phyloP scores from a whole-genome alignment of 495 filamentous ascomycete species.

The Penicillium lividum region DNA sequence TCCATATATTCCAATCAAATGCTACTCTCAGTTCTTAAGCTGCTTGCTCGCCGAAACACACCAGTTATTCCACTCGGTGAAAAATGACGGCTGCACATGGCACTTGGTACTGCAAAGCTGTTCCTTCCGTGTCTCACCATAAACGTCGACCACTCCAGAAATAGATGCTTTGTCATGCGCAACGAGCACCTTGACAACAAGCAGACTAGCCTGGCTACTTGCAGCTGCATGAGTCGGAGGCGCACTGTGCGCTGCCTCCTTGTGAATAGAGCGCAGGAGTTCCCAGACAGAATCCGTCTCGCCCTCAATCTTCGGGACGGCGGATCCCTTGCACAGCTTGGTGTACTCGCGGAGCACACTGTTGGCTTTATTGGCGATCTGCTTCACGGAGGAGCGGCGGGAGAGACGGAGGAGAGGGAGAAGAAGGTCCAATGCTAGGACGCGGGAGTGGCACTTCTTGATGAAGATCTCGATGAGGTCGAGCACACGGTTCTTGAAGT shows the following conservation, averaged over 20 bases:
- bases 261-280: constrained; percentile 67
- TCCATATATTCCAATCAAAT: background rate
- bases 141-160: constrained; percentile 53
- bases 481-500: constrained; percentile 92
- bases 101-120: constrained; percentile 57
- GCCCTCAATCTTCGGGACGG: constrained; percentile 44
- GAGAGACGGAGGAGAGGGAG: constrained; percentile 62
- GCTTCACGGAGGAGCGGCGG: constrained; percentile 65
- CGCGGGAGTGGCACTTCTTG: constrained; percentile 70
- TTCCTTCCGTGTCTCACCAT: constrained; percentile 55
- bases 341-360: constrained; percentile 67
- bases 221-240: constrained; percentile 55
- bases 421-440: constrained; percentile 65
- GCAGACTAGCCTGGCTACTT: constrained; percentile 63
- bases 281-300: constrained; percentile 49
- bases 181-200: constrained; percentile 62
- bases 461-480: constrained; percentile 86
- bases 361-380: constrained; percentile 71
- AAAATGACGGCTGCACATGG: constrained; percentile 61
- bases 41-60: constrained; percentile 51
- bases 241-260: constrained; percentile 66
- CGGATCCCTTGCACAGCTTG: constrained; percentile 63
- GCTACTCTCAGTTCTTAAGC: constrained; percentile 33
- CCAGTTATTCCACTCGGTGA: constrained; percentile 72
- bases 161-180: constrained; percentile 50